Base-by-base conservation (phyloP, 352 stramenopile genomes). In the Globisporangium takayamanum region DNA sequence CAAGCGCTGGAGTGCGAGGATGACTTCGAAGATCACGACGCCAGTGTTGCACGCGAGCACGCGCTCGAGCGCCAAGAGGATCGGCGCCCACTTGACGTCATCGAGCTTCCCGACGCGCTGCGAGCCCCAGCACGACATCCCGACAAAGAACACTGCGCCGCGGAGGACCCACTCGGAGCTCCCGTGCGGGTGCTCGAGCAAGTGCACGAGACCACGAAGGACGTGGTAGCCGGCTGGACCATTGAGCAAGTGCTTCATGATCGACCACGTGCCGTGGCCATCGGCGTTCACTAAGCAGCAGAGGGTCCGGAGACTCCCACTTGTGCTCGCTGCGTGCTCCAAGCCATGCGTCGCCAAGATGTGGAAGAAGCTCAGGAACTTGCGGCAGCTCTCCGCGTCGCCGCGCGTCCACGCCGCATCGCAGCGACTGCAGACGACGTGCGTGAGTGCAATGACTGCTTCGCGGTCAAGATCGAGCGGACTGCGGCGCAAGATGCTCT, bases 111-210 rank as follows among this genome's bases (percentile, higher is more conserved):
- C 62, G 0, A 94, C 72, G 20, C 85, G 81, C 51, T 95, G 84
- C 15, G 82, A 93, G 3, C 86, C 86, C 86, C 86, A 95, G 39
- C 80, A 92, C 16, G 84, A 94, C 86, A 95, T 95, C 2, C 84
- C 86, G 5, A 95, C 66, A 60, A 93, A 95, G 65, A 94, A 95
- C 14, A 95, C 83, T 0, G 84, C 84, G 0, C 86, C 86, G 50
- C 86, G 78, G 0, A 91, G 66, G n/a, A 92, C 80, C 78, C 77
- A 90, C 50, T 83, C 73, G 20, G 74, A 87, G 54, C 77, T 83
- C 52, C 58, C 57, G 3, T 55, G 49, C 1, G 80, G 82, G 48
- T 86, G 78, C 48, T 95, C 84, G 8, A 95, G 67, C n/a, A 95
- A 16, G 8, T 75, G 62, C 6, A 95, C 59, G 3, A 95, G 62